These are phyloP conservation scores for Capsicum baccatum DNA, from an alignment of 257 asterid species.

Conservation along the genomic window DNA sequence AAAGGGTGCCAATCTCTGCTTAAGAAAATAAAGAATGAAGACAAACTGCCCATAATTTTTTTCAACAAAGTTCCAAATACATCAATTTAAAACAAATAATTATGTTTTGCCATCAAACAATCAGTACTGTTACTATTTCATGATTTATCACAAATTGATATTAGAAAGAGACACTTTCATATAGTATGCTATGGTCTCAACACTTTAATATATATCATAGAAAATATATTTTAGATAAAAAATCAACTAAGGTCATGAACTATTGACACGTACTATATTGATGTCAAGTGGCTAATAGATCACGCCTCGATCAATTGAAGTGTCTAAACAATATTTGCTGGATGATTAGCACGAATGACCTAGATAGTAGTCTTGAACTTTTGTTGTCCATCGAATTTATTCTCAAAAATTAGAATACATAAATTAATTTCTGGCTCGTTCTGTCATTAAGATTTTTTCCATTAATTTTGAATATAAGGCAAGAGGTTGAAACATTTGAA, in stretches of 20 bases:
- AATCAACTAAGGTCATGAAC: too few species aligned
- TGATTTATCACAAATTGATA: not conserved
- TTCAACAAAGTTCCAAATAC: constrained; percentile 22
- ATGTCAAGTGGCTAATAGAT: too few species aligned
- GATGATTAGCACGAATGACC: not conserved
- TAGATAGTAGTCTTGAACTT: not conserved
- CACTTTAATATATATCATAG: too few species aligned
- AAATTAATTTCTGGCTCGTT: too few species aligned
- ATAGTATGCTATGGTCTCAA: too few species aligned
- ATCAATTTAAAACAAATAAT: constrained; percentile 2
- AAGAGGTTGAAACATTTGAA: too few species aligned
- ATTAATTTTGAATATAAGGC: too few species aligned
- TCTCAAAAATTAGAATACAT: not conserved
- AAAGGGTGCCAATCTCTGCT: constrained; percentile 25
- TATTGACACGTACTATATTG: too few species aligned
- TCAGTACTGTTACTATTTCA: not conserved
- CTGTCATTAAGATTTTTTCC: too few species aligned
- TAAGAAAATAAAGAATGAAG: not conserved
- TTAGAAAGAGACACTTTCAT: not conserved
- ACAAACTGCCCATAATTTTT: constrained; percentile 21
- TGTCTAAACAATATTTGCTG: too few species aligned
- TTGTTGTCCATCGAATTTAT: not conserved
- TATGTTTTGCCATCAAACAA: constrained; percentile 9
- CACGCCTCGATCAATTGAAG: too few species aligned
- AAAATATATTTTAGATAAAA: too few species aligned